Evolutionary conservation across 192 early-diverging fungal genomes (phyloP).

Genomic region (Gonapodya prolifera): DNA sequence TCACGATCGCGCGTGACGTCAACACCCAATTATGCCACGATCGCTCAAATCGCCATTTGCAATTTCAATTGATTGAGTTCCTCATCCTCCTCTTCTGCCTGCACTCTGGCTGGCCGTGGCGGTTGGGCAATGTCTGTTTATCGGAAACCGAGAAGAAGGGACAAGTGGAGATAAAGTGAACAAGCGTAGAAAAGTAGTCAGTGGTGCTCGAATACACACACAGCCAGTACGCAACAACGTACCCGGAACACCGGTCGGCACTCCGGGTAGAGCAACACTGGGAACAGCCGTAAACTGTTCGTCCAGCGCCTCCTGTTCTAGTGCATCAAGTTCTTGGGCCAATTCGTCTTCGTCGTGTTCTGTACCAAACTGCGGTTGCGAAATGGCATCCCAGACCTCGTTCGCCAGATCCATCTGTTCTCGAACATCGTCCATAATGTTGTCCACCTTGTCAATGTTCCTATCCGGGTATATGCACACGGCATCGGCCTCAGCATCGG

Average conservation of each 20-base stretch:
- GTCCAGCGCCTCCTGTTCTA: slow-evolving; percentile 90
- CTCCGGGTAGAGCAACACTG: slow-evolving; percentile 42
- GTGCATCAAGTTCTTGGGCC: slow-evolving; percentile 72
- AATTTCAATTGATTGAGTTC: slow-evolving; percentile 63
- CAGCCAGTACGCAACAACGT: not conserved
- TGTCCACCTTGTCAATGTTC: slow-evolving; percentile 89
- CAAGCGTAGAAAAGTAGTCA: not conserved
- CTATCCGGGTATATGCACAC: slow-evolving; percentile 18
- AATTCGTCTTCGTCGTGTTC: slow-evolving; percentile 92
- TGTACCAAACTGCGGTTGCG: slow-evolving; percentile 77
- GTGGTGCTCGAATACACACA: not conserved
- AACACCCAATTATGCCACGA: not conserved
- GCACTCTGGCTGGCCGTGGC: slow-evolving; percentile 16
- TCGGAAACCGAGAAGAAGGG: not conserved
- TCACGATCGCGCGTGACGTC: no score
- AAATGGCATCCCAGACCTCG: slow-evolving; percentile 87
- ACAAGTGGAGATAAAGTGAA: not conserved
- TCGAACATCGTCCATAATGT: slow-evolving; percentile 90
- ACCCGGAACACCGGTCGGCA: slow-evolving; percentile 54
- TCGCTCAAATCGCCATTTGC: slow-evolving; percentile 59
- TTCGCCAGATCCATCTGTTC: slow-evolving; percentile 96
- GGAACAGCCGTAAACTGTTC: slow-evolving; percentile 64
- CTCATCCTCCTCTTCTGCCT: slow-evolving; percentile 46
- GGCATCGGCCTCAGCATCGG: not conserved
- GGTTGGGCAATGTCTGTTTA: slow-evolving; percentile 33